These are phyloP conservation scores for Penicillium concentricum DNA, from an alignment of 2,329 filamentous ascomycete species.

Conservation along the genomic window DNA sequence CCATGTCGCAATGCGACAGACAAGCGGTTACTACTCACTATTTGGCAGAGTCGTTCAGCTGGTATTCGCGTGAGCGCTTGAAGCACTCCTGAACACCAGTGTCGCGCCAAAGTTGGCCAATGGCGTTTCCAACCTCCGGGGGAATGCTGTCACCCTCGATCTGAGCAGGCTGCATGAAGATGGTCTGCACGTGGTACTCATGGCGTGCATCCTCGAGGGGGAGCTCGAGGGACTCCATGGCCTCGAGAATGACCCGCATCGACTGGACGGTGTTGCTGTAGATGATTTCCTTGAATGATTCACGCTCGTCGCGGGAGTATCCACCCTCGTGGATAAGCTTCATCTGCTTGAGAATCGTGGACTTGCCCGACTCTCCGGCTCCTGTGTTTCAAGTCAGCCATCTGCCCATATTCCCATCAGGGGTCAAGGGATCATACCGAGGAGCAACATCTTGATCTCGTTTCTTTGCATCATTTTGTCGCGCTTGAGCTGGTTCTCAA, in stretches of 20 bases:
- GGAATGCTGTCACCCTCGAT: constrained; percentile 93
- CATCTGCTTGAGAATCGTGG: constrained; percentile 94
- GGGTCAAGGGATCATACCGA: constrained; percentile 65
- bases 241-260: constrained; percentile 69
- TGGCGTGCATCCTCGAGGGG: constrained; percentile 87
- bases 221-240: constrained; percentile 68
- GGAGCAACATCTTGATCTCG: constrained; percentile 99
- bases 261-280: constrained; percentile 70
- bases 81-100: constrained; percentile 92
- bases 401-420: constrained; percentile 7
- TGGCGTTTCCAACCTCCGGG: constrained; percentile 90
- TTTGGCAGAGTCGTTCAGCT: constrained; percentile 93
- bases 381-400: constrained; percentile 51
- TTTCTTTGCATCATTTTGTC: constrained; percentile 99
- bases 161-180: constrained; percentile 97
- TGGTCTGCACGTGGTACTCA: constrained; percentile 97
- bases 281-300: constrained; percentile 71
- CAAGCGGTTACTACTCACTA: constrained; percentile 64
- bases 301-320: constrained; percentile 85
- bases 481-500: constrained; percentile 97
- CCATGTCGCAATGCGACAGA: background rate
- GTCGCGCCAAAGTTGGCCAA: constrained; percentile 90
- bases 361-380: constrained; percentile 97
- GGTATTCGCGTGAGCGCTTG: constrained; percentile 92
- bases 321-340: constrained; percentile 99